Evolutionary conservation across 2,329 filamentous ascomycete genomes (phyloP), one percentile per base, ranked within the genome.

Genomic region (Geosmithia flava): DNA sequence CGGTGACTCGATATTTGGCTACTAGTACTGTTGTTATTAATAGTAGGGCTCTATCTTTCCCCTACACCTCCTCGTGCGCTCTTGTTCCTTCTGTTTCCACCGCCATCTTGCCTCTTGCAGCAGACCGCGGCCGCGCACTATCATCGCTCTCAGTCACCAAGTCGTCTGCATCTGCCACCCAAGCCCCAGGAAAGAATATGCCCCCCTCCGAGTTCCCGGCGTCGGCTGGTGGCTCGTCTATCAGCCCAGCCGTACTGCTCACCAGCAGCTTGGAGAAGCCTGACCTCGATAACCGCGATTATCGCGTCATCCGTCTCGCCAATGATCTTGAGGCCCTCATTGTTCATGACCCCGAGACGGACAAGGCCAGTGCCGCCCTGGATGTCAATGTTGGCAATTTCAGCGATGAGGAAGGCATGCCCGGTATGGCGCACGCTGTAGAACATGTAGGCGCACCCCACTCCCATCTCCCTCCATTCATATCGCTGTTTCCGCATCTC

Each of bases 331-430:
- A 98, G 71, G 91, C 82, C 7, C 74, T 98, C 17, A 70, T 98
- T 46, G 93, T 97, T 49, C 91, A 97, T 62, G 93, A 98, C 68
- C 79, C 87, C 1, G 84, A 94, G 53, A 95, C 93, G 7, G 93
- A 98, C 72, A 97, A 97, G 75, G 90, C 93, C 53, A 95, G 89
- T 59, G 93, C 91, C 10, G 86, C 91, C 46, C 81, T 97, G 60
- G 93, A 97, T 62, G 90, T 97, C 61, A 90, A 95, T 64, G 91
- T 96, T 37, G 93, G 93, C 52, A 94, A 87, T 66, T 96, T 96
- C 69, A 94, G 87, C 61, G 93, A 98, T 60, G 81, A 86, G 54
- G 79, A 85, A 54, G 86, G 89, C 57, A 89, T 97, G 79, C 90
- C 88, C 15, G 89, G 93, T 51, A 90, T 95, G 79, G 91, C 91